Conservation (phyloP, 2,329 filamentous ascomycete genomes). For the Knufia petricola region DNA sequence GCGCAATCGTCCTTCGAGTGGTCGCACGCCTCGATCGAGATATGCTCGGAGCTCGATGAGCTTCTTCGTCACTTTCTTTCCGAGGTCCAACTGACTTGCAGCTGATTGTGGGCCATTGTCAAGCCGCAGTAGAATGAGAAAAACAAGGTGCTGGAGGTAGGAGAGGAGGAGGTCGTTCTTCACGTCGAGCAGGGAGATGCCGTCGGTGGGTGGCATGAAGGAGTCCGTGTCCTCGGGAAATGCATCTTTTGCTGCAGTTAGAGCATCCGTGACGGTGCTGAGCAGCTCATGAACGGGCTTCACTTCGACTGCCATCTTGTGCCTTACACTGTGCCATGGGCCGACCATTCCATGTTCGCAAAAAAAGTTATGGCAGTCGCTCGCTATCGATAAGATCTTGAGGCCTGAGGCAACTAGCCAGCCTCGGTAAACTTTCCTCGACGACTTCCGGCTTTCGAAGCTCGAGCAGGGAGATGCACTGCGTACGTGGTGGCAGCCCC, state of each 20-base stretch:
- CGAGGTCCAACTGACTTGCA: conserved; percentile 29
- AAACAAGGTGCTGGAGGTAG: conserved; percentile 89
- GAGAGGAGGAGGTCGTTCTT: conserved; percentile 97
- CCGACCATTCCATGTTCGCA: no score
- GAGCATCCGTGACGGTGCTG: conserved; percentile 15
- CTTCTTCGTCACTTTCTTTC: conserved; percentile 67
- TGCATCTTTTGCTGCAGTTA: conserved; percentile 14
- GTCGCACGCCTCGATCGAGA: conserved; percentile 82
- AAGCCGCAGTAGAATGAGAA: conserved; percentile 72
- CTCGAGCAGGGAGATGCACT: no score
- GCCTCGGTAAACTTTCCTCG: no score
- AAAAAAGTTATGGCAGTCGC: not conserved
- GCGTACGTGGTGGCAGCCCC: no score
- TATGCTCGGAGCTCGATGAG: conserved; percentile 87
- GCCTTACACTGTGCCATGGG: not conserved
- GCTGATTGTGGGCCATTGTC: conserved; percentile 37
- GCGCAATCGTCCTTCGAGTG: conserved; percentile 78
- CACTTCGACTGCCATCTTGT: conserved; percentile 16
- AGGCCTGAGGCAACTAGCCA: no score
- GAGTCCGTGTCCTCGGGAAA: conserved; percentile 45
- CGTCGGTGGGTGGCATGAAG: conserved; percentile 62
- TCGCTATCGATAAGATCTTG: no score
- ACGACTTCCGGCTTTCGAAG: no score
- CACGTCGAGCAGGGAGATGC: conserved; percentile 86
- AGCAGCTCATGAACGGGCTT: conserved; percentile 11